phyloP scores from a whole-genome alignment of 1,284 basidiomycete genomes.

The Porodaedalea pini region DNA sequence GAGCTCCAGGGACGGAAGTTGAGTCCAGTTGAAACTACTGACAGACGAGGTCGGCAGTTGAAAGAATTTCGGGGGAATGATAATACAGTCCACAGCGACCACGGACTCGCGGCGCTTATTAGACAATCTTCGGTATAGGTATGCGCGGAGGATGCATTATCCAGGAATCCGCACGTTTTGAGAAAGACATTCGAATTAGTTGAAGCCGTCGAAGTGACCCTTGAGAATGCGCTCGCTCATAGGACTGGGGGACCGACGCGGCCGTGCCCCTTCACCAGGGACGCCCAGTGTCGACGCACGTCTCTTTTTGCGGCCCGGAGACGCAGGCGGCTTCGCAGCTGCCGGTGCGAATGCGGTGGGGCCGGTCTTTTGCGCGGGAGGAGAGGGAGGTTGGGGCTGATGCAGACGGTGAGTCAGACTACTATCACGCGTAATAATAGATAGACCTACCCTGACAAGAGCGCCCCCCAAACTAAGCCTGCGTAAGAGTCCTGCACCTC shows the following conservation, averaged over 20 bases:
- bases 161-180: not conserved
- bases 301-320: constrained; percentile 41
- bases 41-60: too few species aligned
- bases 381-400: constrained; percentile 13
- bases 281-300: constrained; percentile 57
- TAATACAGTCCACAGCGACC: constrained; percentile 12
- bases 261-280: constrained; percentile 35
- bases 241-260: constrained; percentile 70
- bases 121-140: not conserved
- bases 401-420: not conserved
- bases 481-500: constrained; percentile 63
- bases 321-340: constrained; percentile 21
- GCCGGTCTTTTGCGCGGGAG: not conserved
- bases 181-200: not conserved
- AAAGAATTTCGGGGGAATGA: too few species aligned
- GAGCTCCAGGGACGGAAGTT: not conserved
- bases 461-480: constrained; percentile 65
- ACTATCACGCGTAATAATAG: not conserved
- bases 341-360: constrained; percentile 3
- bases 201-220: constrained; percentile 77
- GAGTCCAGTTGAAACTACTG: not conserved
- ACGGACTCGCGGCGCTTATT: constrained; percentile 12
- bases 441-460: constrained; percentile 49
- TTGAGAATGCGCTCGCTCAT: constrained; percentile 83
- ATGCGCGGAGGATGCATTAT: not conserved